These are phyloP conservation scores for Gyromitra esculenta DNA, from an alignment of 2,329 filamentous ascomycete genomes.

Conservation along the genomic window DNA sequence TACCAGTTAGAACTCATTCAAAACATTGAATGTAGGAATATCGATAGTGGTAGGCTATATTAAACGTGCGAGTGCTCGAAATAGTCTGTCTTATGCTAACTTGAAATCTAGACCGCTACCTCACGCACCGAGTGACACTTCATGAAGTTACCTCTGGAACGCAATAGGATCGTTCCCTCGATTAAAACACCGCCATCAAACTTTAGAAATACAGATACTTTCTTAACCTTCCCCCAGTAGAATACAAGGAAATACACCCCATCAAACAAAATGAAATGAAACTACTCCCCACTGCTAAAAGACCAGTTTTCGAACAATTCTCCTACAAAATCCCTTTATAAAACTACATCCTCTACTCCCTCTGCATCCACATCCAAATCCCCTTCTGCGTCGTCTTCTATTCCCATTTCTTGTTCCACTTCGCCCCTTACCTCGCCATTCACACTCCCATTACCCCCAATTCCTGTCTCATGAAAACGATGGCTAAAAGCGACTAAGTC, in stretches of 20 bases:
- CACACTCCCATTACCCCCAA: conserved; percentile 13
- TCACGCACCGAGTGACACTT: neutral
- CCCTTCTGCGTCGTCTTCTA: conserved; percentile 35
- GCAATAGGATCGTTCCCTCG: neutral
- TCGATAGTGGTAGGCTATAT: no score
- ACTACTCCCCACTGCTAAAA: neutral
- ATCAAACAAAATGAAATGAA: neutral
- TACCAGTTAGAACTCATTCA: no score
- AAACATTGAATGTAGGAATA: no score
- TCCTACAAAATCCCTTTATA: conserved; percentile 5
- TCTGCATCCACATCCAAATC: conserved; percentile 45
- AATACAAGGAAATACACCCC: conserved; percentile 10
- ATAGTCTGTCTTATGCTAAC: no score
- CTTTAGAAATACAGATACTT: conserved; percentile 19
- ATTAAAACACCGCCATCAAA: neutral
- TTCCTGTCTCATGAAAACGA: conserved; percentile 35
- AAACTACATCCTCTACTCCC: conserved; percentile 40
- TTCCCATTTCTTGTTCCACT: conserved; percentile 1
- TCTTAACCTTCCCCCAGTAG: neutral
- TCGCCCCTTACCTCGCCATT: conserved; percentile 10
- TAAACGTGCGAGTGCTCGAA: no score
- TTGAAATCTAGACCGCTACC: neutral
- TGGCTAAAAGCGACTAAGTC: conserved; percentile 53
- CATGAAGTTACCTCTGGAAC: neutral
- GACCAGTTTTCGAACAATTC: neutral